Evolutionary conservation across 2,329 filamentous ascomycete genomes (phyloP), one percentile per base, ranked within the genome.

Genomic region (Dactylellina haptotyla): DNA sequence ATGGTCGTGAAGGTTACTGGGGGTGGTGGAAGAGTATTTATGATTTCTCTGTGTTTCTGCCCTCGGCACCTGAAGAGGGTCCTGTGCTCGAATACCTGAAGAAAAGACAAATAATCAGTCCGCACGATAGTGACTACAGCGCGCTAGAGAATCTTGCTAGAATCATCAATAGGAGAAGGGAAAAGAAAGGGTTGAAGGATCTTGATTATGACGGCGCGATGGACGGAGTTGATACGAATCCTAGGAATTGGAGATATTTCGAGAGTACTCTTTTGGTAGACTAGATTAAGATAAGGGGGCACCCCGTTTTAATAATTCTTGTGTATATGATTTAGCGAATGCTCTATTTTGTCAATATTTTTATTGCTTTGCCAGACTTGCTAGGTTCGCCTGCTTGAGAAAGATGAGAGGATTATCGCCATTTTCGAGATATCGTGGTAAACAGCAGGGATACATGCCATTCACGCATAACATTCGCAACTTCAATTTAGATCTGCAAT

Each of bases 61-160:
- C 56, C 1, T 9, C 9, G 26, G 9, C 16, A 2, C 3, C 30
- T 12, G 10, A 57, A 10, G 34, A 20, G 18, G 54, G 14, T 10
- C 53, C 12, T 4, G 10, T 57, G 53, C 30, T 43, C 16, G 53
- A 57, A 1, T 26, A 10, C 12, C 14, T 43, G 2, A 23, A 30
- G 14, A 20, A 23, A 4, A 26, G 8, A 3, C 14, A 20, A 16
- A 6, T 64, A 10, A 30, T 54, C n/a, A 64, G 59, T 46, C 59
- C 59, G 18, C 54, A 64, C 26, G 37, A 34, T n/a, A 45, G 34
- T 12, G 59, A 64, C 18, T 53, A 41, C 37, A 9, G 10, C 2
- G 25, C 20, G 10, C 46, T 64, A 9, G 20, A 34, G n/a, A 25
- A 18, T 6, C 26, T 64, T 34, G 45, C 20, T 45, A 25, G 14